Conservation (phyloP, 179 eudicot genomes). For the Vitellaria paradoxa region DNA sequence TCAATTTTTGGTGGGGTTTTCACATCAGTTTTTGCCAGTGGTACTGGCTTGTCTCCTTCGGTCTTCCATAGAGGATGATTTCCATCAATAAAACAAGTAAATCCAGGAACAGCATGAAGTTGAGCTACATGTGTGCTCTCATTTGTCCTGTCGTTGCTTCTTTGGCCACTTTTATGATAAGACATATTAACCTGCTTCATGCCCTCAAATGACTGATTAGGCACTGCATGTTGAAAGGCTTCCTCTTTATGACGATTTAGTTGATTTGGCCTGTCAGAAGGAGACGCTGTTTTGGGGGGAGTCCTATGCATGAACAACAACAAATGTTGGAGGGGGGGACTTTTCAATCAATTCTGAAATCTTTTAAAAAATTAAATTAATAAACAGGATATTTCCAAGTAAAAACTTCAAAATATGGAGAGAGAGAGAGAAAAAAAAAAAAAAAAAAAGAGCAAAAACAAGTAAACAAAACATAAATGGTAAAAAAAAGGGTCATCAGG, state of each 20-base stretch:
- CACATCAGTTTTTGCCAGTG: constrained; percentile 16
- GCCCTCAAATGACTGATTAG: constrained; percentile 39
- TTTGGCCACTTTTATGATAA: constrained; percentile 40
- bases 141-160: constrained; percentile 33
- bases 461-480: not conserved
- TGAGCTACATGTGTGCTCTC: constrained; percentile 55
- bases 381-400: not conserved
- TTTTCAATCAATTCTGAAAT: not conserved
- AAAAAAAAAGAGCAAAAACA: not conserved
- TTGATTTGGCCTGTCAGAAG: constrained; percentile 23
- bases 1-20: constrained; percentile 16
- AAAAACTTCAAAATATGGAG: not conserved
- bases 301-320: constrained; percentile 18
- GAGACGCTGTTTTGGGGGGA: constrained; percentile 18
- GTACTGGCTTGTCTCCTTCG: constrained; percentile 21
- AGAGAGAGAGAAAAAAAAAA: not conserved
- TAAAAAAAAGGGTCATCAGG: not conserved
- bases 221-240: constrained; percentile 24
- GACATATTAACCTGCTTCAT: constrained; percentile 50
- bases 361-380: not conserved
- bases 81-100: constrained; percentile 51
- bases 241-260: constrained; percentile 12
- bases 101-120: constrained; percentile 55
- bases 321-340: not conserved
- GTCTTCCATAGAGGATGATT: constrained; percentile 37